Evolutionary conservation across 331 rosid species (phyloP), one percentile per base, ranked within the genome.

Genomic region (Rosa hybrid): DNA sequence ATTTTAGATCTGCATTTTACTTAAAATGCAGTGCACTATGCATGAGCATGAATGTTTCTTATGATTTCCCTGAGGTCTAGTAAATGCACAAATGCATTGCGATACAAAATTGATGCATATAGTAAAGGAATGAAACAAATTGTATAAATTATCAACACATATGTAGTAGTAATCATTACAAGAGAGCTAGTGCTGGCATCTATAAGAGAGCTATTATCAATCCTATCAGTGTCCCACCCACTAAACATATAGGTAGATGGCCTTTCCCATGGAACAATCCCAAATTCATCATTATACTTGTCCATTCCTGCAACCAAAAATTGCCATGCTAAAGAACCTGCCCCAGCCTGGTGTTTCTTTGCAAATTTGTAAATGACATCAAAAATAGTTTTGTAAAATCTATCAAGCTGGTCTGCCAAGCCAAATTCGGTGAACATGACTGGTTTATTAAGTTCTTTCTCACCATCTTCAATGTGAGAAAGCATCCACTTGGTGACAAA

Each of bases 391-490:
- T 78, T 81, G 48, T 86, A 88, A 79, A 91, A 86, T 75, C 76
- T 87, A 63, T 90, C 99, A 41, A 96, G 79, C 80, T 90, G 73
- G 81, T 84, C 84, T 62, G 99, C 92, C 79, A 89, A 81, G 62
- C 99, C 98, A 39, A 86, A 96, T 84, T 96, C 99, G 0, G 99
- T 91, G 87, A 93, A 96, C 90, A 96, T 84, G 82, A 96, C 83
- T 5, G 99, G 99, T 80, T 84, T 94, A 60, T 86, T 89, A 87
- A 96, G 84, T 75, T 85, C 89, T 80, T 74, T 79, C 84, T 93
- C 90, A 20, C 99, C 94, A 73, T 96, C 99, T 83, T 91, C 98
- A 72, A 96, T 93, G 90, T 96, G 99, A 49, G 99, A 96, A 76
- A 68, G 86, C 98, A 92, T 92, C 99, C 99, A 96, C 86, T 96